Conservation (phyloP, 768 basidiomycete genomes). For the Amanita muscaria region DNA sequence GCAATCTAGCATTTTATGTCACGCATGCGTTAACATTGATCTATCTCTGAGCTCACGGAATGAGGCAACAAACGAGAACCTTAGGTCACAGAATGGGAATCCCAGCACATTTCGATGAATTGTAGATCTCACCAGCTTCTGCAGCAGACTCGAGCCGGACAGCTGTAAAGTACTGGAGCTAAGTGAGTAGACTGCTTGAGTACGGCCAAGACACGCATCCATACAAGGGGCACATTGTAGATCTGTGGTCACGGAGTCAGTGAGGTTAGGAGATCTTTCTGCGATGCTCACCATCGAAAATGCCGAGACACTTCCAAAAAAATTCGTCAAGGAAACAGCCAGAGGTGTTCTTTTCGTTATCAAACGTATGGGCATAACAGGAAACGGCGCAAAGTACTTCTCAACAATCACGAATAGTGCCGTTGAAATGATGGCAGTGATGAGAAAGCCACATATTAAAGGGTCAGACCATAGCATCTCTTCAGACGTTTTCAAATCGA, state of each 20-base stretch:
- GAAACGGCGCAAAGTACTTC: conserved; percentile 66
- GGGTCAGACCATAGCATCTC: conserved; percentile 72
- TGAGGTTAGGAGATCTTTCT: too few species aligned
- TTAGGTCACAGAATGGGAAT: conserved; percentile 19
- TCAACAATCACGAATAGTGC: conserved; percentile 71
- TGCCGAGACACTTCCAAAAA: conserved; percentile 67
- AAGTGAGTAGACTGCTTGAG: conserved; percentile 9
- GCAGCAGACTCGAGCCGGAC: conserved; percentile 64
- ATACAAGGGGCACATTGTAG: conserved; percentile 78
- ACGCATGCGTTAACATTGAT: conserved; percentile 5
- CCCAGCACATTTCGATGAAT: neutral
- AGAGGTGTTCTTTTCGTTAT: conserved; percentile 73
- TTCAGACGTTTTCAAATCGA: conserved; percentile 72
- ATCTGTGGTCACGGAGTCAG: conserved; percentile 34
- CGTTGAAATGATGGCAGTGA: conserved; percentile 44
- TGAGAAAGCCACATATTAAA: conserved; percentile 57
- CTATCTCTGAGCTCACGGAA: conserved; percentile 44
- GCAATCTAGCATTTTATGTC: conserved; percentile 42
- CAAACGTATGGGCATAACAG: conserved; percentile 83
- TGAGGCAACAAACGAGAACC: conserved; percentile 86
- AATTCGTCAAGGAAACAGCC: conserved; percentile 71
- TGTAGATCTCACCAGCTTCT: conserved; percentile 48
- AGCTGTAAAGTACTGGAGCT: conserved; percentile 67
- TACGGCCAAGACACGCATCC: conserved; percentile 16
- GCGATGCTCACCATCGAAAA: conserved; percentile 77